A percentile compares a stretch with the other conserved stretches of the same genome.
phyloP scores from a whole-genome alignment of 192 early-diverging fungal species.

The Pilaira anomala region DNA sequence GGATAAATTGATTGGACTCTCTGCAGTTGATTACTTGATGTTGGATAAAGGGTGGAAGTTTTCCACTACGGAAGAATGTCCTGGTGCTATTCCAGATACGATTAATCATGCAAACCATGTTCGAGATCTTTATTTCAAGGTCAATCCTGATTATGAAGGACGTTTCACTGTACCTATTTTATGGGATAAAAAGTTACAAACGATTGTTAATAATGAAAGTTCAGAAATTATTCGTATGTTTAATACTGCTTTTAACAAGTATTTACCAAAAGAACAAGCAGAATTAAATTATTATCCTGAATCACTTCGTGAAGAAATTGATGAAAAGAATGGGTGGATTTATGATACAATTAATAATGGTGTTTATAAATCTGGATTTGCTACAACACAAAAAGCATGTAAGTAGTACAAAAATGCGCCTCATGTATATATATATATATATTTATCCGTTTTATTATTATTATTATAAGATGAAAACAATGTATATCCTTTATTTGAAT shows the following conservation, averaged over 20 bases:
- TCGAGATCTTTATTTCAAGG: slow-evolving; percentile 91
- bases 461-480: slow-evolving; percentile 62
- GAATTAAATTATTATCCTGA: slow-evolving; percentile 81
- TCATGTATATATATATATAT: slow-evolving; percentile 8
- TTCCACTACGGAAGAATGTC: slow-evolving; percentile 62
- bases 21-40: slow-evolving; percentile 85
- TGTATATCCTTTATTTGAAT: slow-evolving; percentile 68
- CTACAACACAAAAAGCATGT: slow-evolving; percentile 79
- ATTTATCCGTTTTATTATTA: slow-evolving; percentile 11
- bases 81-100: slow-evolving; percentile 74
- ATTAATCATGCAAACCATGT: slow-evolving; percentile 74
- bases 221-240: slow-evolving; percentile 96
- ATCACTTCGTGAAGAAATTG: slow-evolving; percentile 70
- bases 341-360: slow-evolving; percentile 97
- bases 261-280: slow-evolving; percentile 58
- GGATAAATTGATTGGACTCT: slow-evolving; percentile 75
- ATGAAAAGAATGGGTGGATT: slow-evolving; percentile 85
- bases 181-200: slow-evolving; percentile 92
- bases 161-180: slow-evolving; percentile 93
- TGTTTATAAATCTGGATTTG: slow-evolving; percentile 93
- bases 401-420: slow-evolving; percentile 19
- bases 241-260: slow-evolving; percentile 84
- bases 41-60: slow-evolving; percentile 81
- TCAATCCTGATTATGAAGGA: slow-evolving; percentile 46
- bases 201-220: slow-evolving; percentile 95